These are phyloP conservation scores for Neonectria sp. DNA, from an alignment of 2,329 filamentous ascomycete species.

Conservation along the genomic window DNA sequence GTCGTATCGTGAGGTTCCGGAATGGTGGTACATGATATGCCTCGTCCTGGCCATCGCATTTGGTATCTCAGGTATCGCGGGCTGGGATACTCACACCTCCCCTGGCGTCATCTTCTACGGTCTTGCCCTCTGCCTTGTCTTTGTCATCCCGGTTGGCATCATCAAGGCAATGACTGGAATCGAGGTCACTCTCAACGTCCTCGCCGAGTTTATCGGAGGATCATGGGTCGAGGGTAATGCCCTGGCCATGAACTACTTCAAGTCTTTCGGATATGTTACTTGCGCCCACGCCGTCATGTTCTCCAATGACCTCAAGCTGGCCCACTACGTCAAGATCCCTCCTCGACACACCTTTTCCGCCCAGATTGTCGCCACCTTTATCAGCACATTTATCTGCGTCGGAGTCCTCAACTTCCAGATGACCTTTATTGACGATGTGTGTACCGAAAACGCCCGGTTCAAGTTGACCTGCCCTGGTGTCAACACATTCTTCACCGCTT, in stretches of 20 bases:
- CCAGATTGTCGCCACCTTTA: conserved; percentile 71
- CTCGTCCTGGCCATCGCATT: conserved; percentile 61
- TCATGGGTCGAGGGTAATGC: conserved; percentile 65
- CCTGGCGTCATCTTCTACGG: conserved; percentile 68
- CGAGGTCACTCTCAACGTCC: conserved; percentile 66
- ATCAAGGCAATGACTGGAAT: conserved; percentile 69
- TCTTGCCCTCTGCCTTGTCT: conserved; percentile 63
- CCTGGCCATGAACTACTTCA: conserved; percentile 69
- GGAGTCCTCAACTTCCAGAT: conserved; percentile 66
- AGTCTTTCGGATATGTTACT: conserved; percentile 66
- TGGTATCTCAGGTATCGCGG: conserved; percentile 63
- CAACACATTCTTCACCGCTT: conserved; percentile 71
- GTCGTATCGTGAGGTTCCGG: conserved; percentile 63
- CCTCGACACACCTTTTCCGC: conserved; percentile 72
- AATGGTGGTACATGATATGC: conserved; percentile 68
- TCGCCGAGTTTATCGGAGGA: conserved; percentile 69
- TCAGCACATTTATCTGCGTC: conserved; percentile 66
- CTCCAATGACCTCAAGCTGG: conserved; percentile 64
- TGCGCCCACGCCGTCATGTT: conserved; percentile 68
- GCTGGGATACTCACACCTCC: conserved; percentile 66
- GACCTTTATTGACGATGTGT: conserved; percentile 64
- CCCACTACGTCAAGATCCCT: conserved; percentile 73
- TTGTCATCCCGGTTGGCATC: conserved; percentile 67
- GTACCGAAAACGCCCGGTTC: conserved; percentile 62
- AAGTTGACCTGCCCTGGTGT: conserved; percentile 67